Conservation (phyloP, 1,284 basidiomycete species). For the Leucocoprinus gongylophorus region DNA sequence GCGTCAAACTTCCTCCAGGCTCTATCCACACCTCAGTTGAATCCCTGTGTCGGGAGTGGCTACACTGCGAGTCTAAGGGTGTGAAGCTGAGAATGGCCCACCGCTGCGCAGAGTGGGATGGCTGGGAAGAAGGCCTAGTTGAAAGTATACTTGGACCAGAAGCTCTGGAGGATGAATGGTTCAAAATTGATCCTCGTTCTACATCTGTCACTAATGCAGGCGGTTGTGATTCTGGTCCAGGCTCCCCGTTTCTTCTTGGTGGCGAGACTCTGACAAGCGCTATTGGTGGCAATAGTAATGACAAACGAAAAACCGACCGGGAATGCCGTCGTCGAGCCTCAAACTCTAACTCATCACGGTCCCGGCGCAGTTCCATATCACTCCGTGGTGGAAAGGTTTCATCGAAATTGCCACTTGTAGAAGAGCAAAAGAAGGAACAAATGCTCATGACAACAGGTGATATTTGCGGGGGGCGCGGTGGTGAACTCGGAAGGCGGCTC, state of each 20-base stretch:
- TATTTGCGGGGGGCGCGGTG: conserved; percentile 67
- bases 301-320: not conserved
- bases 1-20: conserved; percentile 20
- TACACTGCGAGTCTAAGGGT: conserved; percentile 59
- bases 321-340: not conserved
- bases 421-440: conserved; percentile 59
- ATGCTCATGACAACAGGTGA: conserved; percentile 63
- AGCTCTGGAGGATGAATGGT: conserved; percentile 65
- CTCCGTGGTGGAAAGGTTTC: conserved; percentile 5
- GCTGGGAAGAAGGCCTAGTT: conserved; percentile 77
- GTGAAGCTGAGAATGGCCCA: conserved; percentile 64
- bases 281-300: not conserved
- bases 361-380: conserved; percentile 7
- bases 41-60: conserved; percentile 57
- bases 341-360: conserved; percentile 2
- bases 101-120: conserved; percentile 76
- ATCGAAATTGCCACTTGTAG: conserved; percentile 41
- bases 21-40: conserved; percentile 22
- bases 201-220: not conserved
- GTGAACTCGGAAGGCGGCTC: conserved; percentile 62
- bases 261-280: not conserved
- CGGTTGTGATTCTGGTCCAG: not conserved
- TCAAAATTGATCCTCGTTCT: conserved; percentile 27
- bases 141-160: conserved; percentile 65
- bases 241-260: not conserved